Evolutionary conservation across 139 green algal genomes (phyloP).

Genomic region (Volvox africanus): DNA sequence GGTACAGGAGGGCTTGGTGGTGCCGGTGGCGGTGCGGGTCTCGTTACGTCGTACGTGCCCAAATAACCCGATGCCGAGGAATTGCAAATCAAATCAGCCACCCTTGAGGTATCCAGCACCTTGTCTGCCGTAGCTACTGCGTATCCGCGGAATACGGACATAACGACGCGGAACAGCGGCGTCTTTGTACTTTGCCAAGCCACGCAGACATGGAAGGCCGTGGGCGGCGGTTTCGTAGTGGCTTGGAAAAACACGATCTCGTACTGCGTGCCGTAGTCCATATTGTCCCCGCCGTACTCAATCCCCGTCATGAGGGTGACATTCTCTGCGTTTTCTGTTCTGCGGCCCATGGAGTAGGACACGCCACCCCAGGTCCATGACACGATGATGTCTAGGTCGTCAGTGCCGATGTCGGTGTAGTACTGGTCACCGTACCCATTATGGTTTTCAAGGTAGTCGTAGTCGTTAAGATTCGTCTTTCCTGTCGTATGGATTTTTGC

Average conservation of each 20-base stretch:
- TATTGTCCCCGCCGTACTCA: conserved; percentile 8
- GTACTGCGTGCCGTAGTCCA: neutral
- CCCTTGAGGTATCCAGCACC: neutral
- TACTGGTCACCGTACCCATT: neutral
- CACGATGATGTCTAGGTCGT: conserved; percentile 11
- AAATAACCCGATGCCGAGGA: neutral
- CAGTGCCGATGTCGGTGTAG: neutral
- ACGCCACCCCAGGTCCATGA: neutral
- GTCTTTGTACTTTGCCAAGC: neutral
- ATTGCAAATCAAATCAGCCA: neutral
- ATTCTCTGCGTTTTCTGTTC: neutral
- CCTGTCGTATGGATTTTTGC: neutral
- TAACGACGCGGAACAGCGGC: neutral
- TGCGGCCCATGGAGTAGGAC: neutral
- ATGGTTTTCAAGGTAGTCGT: neutral
- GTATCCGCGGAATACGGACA: neutral
- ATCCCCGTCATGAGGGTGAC: neutral
- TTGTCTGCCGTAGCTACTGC: neutral
- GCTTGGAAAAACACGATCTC: neutral
- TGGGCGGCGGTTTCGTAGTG: neutral
- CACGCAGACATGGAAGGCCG: conserved; percentile 1
- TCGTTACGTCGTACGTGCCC: neutral
- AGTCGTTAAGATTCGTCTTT: neutral
- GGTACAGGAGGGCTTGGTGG: neutral
- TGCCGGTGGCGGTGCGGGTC: neutral